phyloP scores from a whole-genome alignment of 257 asterid species.

The Coffea canephora region DNA sequence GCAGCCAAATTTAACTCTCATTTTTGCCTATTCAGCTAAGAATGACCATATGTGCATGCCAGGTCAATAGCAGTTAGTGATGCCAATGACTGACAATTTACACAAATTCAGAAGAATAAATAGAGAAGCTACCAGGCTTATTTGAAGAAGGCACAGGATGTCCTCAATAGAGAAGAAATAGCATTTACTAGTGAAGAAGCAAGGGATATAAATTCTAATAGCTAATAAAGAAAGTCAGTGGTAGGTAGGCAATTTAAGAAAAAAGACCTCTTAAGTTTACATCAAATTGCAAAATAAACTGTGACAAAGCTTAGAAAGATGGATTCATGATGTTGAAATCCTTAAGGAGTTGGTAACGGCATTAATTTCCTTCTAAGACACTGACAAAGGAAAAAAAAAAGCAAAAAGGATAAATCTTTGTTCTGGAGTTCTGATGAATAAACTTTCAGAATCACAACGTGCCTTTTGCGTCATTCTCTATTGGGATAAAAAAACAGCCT shows the following conservation, averaged over 20 bases:
- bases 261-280: background rate
- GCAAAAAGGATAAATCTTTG: background rate
- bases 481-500: background rate
- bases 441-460: background rate
- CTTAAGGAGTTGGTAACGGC: background rate
- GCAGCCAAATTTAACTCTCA: background rate
- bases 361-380: background rate
- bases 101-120: background rate
- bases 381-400: background rate
- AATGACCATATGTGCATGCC: background rate
- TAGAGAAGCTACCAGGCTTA: background rate
- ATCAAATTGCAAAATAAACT: background rate
- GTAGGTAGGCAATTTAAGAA: background rate
- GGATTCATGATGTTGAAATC: background rate
- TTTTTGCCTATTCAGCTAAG: background rate
- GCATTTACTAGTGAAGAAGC: background rate
- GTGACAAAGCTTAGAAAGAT: background rate
- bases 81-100: background rate
- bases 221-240: background rate
- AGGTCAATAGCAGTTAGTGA: background rate
- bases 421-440: background rate
- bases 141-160: background rate
- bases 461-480: background rate
- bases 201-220: background rate
- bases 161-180: constrained; percentile 3